Conservation (phyloP, 179 eudicot genomes). For the Silene coronaria region DNA sequence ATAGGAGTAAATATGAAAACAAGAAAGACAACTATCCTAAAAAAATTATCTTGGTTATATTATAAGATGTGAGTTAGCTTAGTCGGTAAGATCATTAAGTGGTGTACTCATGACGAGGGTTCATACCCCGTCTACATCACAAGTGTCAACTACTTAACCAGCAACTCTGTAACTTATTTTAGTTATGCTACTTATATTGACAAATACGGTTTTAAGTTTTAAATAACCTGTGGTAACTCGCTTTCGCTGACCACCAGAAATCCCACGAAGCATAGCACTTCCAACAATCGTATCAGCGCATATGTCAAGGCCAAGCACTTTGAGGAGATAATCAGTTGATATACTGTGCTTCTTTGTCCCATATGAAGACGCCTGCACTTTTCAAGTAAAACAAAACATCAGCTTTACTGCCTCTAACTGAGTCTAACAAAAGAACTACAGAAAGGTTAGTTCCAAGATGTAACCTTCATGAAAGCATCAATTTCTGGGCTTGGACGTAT, state of each 20-base stretch:
- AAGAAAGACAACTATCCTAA: background rate
- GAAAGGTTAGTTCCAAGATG: conserved; percentile 2
- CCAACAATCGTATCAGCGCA: conserved; percentile 36
- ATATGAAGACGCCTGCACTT: conserved; percentile 63
- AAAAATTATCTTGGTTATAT: too few species aligned
- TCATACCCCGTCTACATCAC: too few species aligned
- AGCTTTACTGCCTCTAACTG: conserved; percentile 9
- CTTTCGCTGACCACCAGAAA: conserved; percentile 39
- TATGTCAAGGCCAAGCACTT: conserved; percentile 34
- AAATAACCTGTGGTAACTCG: conserved; percentile 34
- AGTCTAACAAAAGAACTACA: background rate
- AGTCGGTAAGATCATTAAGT: too few species aligned
- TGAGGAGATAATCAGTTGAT: conserved; percentile 50
- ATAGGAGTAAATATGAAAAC: background rate
- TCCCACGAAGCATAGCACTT: conserved; percentile 30
- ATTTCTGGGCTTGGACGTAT: conserved; percentile 74
- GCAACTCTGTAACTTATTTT: background rate
- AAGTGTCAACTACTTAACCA: background rate
- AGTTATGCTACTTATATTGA: background rate
- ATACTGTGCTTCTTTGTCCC: conserved; percentile 62
- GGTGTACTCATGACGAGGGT: too few species aligned
- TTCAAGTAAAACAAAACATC: conserved; percentile 1
- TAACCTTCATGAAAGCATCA: conserved; percentile 80
- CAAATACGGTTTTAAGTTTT: background rate
- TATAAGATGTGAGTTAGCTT: too few species aligned